A percentile compares a stretch with the other conserved stretches of the same genome.
These are phyloP conservation scores for Candida sakaeoensis DNA, from an alignment of 805 yeast species.

Conservation along the genomic window DNA sequence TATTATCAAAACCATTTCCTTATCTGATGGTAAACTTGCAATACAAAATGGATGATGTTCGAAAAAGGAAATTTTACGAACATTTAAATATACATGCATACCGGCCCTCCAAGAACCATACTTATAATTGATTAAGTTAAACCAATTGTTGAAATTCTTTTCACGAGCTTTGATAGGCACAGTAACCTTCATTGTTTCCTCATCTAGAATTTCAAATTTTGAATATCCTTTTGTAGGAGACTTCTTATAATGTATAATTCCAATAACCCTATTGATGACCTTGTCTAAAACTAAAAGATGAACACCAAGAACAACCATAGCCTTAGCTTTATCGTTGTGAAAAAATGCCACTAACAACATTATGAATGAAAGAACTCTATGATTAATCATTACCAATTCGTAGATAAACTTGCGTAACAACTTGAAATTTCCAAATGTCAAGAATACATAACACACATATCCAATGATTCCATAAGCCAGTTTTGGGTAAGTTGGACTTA, in stretches of 20 bases:
- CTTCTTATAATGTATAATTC: conserved; percentile 27
- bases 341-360: conserved; percentile 41
- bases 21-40: conserved; percentile 33
- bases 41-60: conserved; percentile 50
- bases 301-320: conserved; percentile 36
- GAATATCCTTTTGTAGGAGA: conserved; percentile 39
- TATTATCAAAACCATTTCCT: conserved; percentile 39
- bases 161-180: conserved; percentile 29
- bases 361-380: conserved; percentile 36
- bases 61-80: conserved; percentile 31
- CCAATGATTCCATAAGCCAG: conserved; percentile 50
- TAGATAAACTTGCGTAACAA: conserved; percentile 36
- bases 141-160: conserved; percentile 22
- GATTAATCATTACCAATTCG: conserved; percentile 43
- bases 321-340: conserved; percentile 35
- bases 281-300: conserved; percentile 43
- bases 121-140: conserved; percentile 28
- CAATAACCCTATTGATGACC: conserved; percentile 25
- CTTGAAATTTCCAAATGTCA: conserved; percentile 33
- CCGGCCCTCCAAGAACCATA: conserved; percentile 45
- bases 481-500: conserved; percentile 46
- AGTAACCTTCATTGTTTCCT: conserved; percentile 34
- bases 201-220: conserved; percentile 37
- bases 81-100: conserved; percentile 43
- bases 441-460: conserved; percentile 30